Evolutionary conservation across 2,329 filamentous ascomycete genomes (phyloP), one percentile per base, ranked within the genome.

Genomic region (Fusarium liriodendri): DNA sequence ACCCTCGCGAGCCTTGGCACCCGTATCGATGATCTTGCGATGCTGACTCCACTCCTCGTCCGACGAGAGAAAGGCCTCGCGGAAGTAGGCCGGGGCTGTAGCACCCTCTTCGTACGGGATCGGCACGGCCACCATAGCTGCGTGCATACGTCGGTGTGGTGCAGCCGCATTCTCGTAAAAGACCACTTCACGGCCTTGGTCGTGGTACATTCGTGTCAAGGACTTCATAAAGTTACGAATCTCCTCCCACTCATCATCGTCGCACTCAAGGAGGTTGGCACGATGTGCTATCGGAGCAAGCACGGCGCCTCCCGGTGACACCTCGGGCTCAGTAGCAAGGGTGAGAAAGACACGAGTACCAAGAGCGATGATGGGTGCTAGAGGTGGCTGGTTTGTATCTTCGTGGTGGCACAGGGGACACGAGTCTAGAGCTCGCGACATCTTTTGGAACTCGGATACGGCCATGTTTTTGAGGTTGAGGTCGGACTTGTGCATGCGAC

Each of bases 211-310:
- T 52, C 96, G 91, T 6, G 93, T 98, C 22, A 99, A 88, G 67
- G 91, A 93, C 85, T 99, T 99, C 96, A 98, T 98, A 81, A 99
- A 99, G 82, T 99, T 99, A 76, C 97, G 93, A 7, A 99, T 92
- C 83, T 99, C 97, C 80, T 99, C 97, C 97, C 97, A 99, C 82
- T 99, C 97, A 80, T 99, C 97, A 79, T 99, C 96, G 82, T 98
- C 96, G 82, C 97, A 99, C 82, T 98, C 96, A n/a, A 99, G 86
- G 0, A 99, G 90, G 81, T 98, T 99, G 27, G 88, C 91, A 62
- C 92, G 92, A 81, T 99, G 97, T 76, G 95, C 90, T 25, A 97
- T 91, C 7, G 97, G 97, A 4, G 95, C 95, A 71, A 99, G 97
- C 66, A 97, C 92, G 8, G 95, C 94, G 58, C 95, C 93, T 54